Base-by-base conservation (phyloP, 2,329 filamentous ascomycete species). In the Pseudofabraea citricarpa region DNA sequence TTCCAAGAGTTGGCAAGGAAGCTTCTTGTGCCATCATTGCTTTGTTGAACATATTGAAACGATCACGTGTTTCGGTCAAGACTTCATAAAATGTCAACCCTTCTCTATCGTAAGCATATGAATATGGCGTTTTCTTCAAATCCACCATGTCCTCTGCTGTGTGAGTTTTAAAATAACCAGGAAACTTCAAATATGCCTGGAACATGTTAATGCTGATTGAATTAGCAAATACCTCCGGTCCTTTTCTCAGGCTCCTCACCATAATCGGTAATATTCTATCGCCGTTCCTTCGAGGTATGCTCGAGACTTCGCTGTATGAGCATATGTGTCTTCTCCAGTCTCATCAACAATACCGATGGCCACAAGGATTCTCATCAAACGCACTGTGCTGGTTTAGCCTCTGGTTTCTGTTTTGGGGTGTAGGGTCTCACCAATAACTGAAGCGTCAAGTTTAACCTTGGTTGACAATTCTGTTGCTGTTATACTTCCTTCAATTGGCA, bases 71-170 rank as follows among this genome's bases (percentile, higher is more conserved):
- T 5, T 43, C 38, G 9, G 46, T 41, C 2, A 55, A 38, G 4
- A 44, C 47, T 18, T 56, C 51, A 24, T 56, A 55, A 41, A 51
- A 56, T 6, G 51, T 51, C 15, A 41, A 36, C 3, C 54, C 54
- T 46, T 54, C 51, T 16, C 27, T 36, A 13, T 37, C 44, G 18
- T 48, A 40, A 2, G 51, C 43, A 18, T 33, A 50, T 4, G 45
- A 49, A 45, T 45, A 52, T 5, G 51, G 50, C 22, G 50, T 50
- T 31, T 54, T 54, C 6, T 33, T 42, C n/a, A 50, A 44, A 24
- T 54, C 47, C 18, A 44, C 18, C 4, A 54, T 10, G 9, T 54
- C 51, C 3, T 37, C 32, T 3, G 43, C 35, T 2, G 43, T 36
- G 31, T 49, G 49, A 10, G 49, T 45, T 22, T 42, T 33, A 35